Evolutionary conservation across 306 rosid genomes (phyloP).

Genomic region (Glycine soja): DNA sequence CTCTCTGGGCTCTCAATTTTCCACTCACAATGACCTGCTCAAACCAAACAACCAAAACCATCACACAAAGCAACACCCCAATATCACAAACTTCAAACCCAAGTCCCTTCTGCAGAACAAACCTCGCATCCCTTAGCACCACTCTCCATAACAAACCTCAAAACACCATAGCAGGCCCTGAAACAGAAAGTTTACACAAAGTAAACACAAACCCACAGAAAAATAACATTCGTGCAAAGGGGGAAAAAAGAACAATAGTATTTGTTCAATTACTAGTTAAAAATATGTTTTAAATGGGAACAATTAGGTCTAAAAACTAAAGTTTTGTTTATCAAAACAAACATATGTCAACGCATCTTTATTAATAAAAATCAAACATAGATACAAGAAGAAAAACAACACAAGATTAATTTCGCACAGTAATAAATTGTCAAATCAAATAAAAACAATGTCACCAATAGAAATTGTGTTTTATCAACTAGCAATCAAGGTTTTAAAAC

Average conservation of each 20-base stretch:
- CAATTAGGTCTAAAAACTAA: neutral
- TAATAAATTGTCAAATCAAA: neutral
- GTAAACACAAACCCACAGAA: neutral
- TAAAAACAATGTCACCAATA: neutral
- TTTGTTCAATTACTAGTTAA: too few relatives aligned
- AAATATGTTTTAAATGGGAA: too few relatives aligned
- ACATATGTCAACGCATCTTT: neutral
- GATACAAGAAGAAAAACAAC: neutral
- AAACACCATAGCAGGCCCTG: conserved; percentile 92
- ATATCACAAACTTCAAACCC: neutral
- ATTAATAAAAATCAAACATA: neutral
- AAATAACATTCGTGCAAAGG: neutral
- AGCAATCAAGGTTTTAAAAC: neutral
- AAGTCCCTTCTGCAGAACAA: neutral
- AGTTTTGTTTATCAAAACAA: neutral
- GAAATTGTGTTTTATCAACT: neutral
- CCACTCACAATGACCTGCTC: conserved; percentile 87
- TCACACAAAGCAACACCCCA: neutral
- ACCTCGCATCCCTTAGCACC: conserved; percentile 89
- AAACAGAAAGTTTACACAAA: neutral
- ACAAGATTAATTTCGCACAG: neutral
- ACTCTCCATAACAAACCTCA: conserved; percentile 81
- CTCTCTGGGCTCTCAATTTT: conserved; percentile 88
- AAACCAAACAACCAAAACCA: neutral
- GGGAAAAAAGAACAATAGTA: neutral